A percentile compares a stretch with the other conserved stretches of the same genome.
phyloP scores from a whole-genome alignment of 768 basidiomycete genomes.

The Amanita pallidorosea region DNA sequence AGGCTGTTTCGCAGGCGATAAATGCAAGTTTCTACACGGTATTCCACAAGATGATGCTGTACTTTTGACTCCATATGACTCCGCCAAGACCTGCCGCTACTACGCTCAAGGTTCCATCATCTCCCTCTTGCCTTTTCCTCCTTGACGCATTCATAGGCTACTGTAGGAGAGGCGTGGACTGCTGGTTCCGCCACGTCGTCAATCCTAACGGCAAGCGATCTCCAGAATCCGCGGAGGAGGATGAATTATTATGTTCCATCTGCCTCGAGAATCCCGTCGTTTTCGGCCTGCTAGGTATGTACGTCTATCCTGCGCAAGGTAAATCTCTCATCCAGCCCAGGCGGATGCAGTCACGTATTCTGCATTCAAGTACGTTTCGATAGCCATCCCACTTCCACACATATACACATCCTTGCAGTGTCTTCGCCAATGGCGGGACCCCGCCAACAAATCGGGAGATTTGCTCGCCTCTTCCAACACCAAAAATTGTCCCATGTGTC shows the following conservation, averaged over 20 bases:
- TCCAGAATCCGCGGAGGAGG: constrained; percentile 19
- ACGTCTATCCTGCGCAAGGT: background rate
- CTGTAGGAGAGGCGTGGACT: constrained; percentile 57
- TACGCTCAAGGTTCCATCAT: constrained; percentile 39
- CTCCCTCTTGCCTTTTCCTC: background rate
- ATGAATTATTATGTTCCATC: constrained; percentile 52
- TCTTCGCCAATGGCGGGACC: constrained; percentile 69
- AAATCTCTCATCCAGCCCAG: constrained; percentile 23
- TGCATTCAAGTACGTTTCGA: constrained; percentile 47
- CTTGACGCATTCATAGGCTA: constrained; percentile 34
- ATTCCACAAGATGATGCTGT: constrained; percentile 13
- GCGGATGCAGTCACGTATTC: constrained; percentile 68
- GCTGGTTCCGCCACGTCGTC: constrained; percentile 63
- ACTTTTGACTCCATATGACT: constrained; percentile 56
- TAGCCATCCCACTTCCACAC: background rate
- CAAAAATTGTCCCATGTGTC: constrained; percentile 76
- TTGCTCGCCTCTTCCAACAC: constrained; percentile 44
- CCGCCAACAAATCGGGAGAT: constrained; percentile 39
- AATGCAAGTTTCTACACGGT: constrained; percentile 73
- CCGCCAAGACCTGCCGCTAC: constrained; percentile 58
- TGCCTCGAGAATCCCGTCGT: constrained; percentile 65
- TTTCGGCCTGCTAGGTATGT: constrained; percentile 58
- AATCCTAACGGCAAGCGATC: constrained; percentile 11
- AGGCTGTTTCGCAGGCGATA: constrained; percentile 59
- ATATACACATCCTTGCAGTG: constrained; percentile 33